Percentiles rank a stretch among this genome's conserved stretches.
These are phyloP conservation scores for Tolypocladium endophyticum DNA, from an alignment of 2,329 filamentous ascomycete species.

Conservation along the genomic window DNA sequence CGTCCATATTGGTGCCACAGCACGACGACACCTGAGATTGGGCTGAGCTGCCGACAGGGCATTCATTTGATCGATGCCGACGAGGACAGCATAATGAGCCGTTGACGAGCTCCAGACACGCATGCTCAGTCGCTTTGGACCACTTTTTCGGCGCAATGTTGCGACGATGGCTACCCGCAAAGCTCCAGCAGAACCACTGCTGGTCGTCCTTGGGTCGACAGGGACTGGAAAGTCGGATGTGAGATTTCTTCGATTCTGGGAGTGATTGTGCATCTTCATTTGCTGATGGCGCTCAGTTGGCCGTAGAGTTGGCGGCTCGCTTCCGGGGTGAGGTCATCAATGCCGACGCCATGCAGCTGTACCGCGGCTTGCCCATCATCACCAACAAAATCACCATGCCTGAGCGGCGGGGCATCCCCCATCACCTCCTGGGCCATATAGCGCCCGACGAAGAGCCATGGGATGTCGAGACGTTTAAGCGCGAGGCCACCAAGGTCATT, in stretches of 20 bases:
- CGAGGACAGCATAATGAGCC: neutral
- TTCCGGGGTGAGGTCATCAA: constrained; percentile 95
- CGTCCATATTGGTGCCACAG: neutral
- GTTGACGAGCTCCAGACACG: neutral
- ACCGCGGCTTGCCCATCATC: constrained; percentile 81
- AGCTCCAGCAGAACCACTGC: constrained; percentile 47
- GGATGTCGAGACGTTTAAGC: constrained; percentile 70
- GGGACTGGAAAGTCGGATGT: constrained; percentile 92
- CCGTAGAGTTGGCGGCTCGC: constrained; percentile 71
- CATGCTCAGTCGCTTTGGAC: constrained; percentile 17
- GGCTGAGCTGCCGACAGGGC: neutral
- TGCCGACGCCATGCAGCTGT: constrained; percentile 96
- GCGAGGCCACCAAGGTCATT: constrained; percentile 58
- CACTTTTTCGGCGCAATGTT: constrained; percentile 20
- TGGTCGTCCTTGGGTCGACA: constrained; percentile 80
- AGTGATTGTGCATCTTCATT: neutral
- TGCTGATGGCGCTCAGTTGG: constrained; percentile 50
- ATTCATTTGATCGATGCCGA: neutral
- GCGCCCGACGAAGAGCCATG: constrained; percentile 68
- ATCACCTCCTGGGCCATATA: constrained; percentile 79
- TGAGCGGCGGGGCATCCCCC: constrained; percentile 71
- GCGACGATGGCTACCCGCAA: constrained; percentile 26
- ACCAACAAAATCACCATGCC: constrained; percentile 79
- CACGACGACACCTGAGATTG: neutral
- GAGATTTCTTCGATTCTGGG: constrained; percentile 13